phyloP scores from a whole-genome alignment of 2,329 filamentous ascomycete genomes.

The Ophiocordyceps camponoti-rufipedis region DNA sequence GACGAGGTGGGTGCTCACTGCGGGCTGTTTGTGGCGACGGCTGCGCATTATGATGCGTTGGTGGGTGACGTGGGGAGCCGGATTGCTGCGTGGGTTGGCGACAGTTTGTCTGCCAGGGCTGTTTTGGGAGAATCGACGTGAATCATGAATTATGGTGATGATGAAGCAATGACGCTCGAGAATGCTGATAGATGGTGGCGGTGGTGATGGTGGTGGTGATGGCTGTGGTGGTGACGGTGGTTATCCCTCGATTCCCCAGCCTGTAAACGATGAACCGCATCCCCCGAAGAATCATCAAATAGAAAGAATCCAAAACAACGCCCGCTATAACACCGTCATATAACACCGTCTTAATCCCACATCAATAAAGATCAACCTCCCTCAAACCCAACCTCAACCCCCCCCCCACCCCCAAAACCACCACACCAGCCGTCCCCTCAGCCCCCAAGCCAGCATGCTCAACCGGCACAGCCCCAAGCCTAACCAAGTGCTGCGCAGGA shows the following conservation, averaged over 20 bases:
- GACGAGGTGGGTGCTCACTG: slow-evolving; percentile 80
- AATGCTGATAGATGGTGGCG: not conserved
- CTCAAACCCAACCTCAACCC: slow-evolving; percentile 7
- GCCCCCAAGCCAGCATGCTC: slow-evolving; percentile 8
- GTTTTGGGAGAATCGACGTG: slow-evolving; percentile 7
- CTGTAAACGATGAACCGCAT: not conserved
- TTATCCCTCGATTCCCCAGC: too few relatives aligned
- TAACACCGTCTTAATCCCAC: too few relatives aligned
- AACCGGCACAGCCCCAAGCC: slow-evolving; percentile 13
- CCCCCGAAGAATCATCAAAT: too few relatives aligned
- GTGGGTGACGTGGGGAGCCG: slow-evolving; percentile 55
- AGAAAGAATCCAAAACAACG: not conserved
- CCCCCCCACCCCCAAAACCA: not conserved
- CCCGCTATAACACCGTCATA: not conserved
- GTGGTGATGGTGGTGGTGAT: not conserved
- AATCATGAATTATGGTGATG: not conserved
- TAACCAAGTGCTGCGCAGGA: slow-evolving; percentile 10
- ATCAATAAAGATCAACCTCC: slow-evolving; percentile 17
- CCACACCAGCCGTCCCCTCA: not conserved
- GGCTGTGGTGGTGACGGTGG: too few relatives aligned
- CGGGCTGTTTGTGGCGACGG: slow-evolving; percentile 53
- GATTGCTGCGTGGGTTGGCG: slow-evolving; percentile 52
- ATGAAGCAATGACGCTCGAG: too few relatives aligned
- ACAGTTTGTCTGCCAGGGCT: slow-evolving; percentile 31
- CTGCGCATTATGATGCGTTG: slow-evolving; percentile 55